Conservation (phyloP, 352 stramenopile species). For the Aphanomyces invadans region DNA sequence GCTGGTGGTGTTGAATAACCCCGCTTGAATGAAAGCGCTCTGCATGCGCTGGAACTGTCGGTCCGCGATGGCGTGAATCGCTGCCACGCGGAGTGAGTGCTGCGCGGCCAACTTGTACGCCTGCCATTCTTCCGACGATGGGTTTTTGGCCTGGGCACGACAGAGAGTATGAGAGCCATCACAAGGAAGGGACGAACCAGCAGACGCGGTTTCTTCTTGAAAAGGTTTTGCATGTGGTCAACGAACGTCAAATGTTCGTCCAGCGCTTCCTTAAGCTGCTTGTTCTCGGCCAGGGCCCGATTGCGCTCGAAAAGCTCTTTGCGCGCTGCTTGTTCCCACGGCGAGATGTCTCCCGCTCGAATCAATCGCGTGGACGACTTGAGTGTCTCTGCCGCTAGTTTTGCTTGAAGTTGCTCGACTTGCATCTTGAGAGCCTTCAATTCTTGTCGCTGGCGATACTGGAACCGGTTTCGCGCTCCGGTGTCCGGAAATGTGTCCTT, state of each 20-base stretch:
- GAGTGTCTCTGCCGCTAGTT: not conserved
- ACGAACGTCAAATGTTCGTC: constrained; percentile 8
- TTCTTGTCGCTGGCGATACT: constrained; percentile 18
- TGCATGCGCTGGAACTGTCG: constrained; percentile 9
- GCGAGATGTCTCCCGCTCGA: not conserved
- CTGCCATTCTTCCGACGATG: not conserved
- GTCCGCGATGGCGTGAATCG: constrained; percentile 17
- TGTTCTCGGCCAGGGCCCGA: constrained; percentile 3
- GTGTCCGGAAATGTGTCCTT: not conserved
- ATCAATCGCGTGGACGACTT: not conserved
- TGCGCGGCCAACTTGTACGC: constrained; percentile 6
- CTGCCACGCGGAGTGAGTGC: constrained; percentile 10
- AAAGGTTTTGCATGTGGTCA: constrained; percentile 5
- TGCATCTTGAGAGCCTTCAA: not conserved
- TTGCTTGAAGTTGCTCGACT: not conserved
- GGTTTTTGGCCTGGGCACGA: not conserved
- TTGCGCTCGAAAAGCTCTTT: constrained; percentile 1
- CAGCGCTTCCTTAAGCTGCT: constrained; percentile 5
- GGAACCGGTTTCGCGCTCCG: constrained; percentile 13
- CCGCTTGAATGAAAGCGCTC: not conserved
- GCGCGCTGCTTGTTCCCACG: constrained; percentile 6
- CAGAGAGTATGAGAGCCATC: not conserved
- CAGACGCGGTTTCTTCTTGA: constrained; percentile 14
- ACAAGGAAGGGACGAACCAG: not conserved
- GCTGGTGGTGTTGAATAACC: not conserved